Evolutionary conservation across 106 monocot genomes (phyloP).

Genomic region (Hemerocallis citrina): DNA sequence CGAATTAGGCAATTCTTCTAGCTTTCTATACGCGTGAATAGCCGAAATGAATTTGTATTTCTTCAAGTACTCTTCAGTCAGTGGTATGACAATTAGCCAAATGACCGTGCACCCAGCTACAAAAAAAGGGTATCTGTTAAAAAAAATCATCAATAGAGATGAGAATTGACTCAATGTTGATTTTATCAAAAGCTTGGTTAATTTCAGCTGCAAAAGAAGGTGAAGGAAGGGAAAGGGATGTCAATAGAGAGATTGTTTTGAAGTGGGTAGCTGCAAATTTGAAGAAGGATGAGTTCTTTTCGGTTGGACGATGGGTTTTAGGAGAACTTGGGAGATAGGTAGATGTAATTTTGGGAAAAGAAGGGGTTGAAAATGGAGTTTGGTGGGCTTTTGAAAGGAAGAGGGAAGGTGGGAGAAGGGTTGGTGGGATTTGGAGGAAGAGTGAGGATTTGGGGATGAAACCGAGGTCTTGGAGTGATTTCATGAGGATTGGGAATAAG

Average conservation of each 20-base stretch:
- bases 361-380: neutral
- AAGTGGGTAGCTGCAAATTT: neutral
- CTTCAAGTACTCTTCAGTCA: constrained; percentile 62
- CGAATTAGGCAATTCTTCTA: constrained; percentile 45
- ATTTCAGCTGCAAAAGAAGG: constrained; percentile 37
- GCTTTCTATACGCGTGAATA: constrained; percentile 70
- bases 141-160: constrained; percentile 75
- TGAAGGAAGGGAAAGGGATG: constrained; percentile 9
- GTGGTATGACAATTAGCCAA: constrained; percentile 75
- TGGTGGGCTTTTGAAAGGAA: neutral
- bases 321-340: constrained; percentile 8
- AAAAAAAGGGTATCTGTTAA: constrained; percentile 79
- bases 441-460: constrained; percentile 9
- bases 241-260: neutral
- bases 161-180: constrained; percentile 60
- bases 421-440: constrained; percentile 5
- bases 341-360: neutral
- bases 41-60: constrained; percentile 69
- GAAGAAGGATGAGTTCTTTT: constrained; percentile 11
- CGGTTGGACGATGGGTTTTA: neutral
- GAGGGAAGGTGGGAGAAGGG: constrained; percentile 4
- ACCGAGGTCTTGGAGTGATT: constrained; percentile 5
- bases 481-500: neutral
- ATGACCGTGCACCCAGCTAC: constrained; percentile 57
- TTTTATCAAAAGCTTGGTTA: constrained; percentile 37